Evolutionary conservation across 352 stramenopile genomes (phyloP).

Genomic region (Phytopythium montanum): DNA sequence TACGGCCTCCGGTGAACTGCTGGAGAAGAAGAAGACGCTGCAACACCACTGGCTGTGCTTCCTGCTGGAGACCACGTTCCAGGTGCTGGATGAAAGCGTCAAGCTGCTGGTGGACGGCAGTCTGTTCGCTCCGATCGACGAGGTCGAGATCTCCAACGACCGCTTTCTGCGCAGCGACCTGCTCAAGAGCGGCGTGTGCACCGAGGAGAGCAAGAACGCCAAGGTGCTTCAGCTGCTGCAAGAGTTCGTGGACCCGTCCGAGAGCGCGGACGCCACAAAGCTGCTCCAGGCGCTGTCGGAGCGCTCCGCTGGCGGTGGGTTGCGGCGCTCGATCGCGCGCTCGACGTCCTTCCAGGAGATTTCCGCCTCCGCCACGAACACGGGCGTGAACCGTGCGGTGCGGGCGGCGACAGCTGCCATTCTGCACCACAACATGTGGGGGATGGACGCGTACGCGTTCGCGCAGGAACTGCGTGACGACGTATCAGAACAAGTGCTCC

Average conservation of each 20-base stretch:
- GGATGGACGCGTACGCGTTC: slow-evolving; percentile 76
- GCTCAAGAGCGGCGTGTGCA: slow-evolving; percentile 52
- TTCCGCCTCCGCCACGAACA: slow-evolving; percentile 25
- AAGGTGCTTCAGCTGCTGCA: slow-evolving; percentile 57
- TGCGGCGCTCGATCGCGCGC: slow-evolving; percentile 12
- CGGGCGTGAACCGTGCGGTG: slow-evolving; percentile 54
- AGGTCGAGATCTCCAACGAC: slow-evolving; percentile 47
- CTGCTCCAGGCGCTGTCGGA: slow-evolving; percentile 41
- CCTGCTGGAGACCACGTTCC: slow-evolving; percentile 37
- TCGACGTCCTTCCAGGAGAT: slow-evolving; percentile 44
- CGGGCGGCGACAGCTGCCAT: slow-evolving; percentile 71
- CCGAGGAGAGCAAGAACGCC: slow-evolving; percentile 44
- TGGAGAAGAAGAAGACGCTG: slow-evolving; percentile 49
- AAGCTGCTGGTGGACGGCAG: slow-evolving; percentile 48
- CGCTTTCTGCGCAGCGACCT: slow-evolving; percentile 62
- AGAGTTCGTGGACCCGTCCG: slow-evolving; percentile 41
- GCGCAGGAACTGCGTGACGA: slow-evolving; percentile 52
- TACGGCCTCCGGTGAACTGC: slow-evolving; percentile 57
- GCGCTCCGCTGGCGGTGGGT: slow-evolving; percentile 16
- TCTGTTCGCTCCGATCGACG: slow-evolving; percentile 40
- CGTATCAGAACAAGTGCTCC: slow-evolving; percentile 61
- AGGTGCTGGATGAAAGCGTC: slow-evolving; percentile 48
- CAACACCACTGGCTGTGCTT: slow-evolving; percentile 65
- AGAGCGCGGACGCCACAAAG: slow-evolving; percentile 37
- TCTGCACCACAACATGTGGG: slow-evolving; percentile 86